Evolutionary conservation across 345 rosid genomes (phyloP).

Genomic region (Populus alba): DNA sequence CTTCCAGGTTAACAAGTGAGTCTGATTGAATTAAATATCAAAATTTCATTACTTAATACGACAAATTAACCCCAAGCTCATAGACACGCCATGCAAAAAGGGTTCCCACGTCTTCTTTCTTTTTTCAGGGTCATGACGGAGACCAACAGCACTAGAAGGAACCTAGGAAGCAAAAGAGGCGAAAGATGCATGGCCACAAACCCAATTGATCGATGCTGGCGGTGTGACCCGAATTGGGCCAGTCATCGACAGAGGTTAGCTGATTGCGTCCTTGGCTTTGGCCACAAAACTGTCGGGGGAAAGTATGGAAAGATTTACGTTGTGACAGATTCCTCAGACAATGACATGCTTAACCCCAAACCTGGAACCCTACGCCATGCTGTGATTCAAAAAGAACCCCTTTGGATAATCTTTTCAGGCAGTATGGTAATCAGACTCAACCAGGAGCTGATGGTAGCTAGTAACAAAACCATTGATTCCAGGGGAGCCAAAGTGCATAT

Average conservation of each 20-base stretch:
- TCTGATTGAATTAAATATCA: not conserved
- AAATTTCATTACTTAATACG: not conserved
- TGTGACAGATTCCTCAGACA: slow-evolving; percentile 60
- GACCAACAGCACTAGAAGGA: slow-evolving; percentile 52
- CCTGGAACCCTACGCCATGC: slow-evolving; percentile 77
- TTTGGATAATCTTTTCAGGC: slow-evolving; percentile 67
- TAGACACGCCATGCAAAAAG: not conserved
- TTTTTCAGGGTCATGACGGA: slow-evolving; percentile 23
- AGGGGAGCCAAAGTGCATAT: slow-evolving; percentile 64
- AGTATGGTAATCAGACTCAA: slow-evolving; percentile 59
- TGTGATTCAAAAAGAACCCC: slow-evolving; percentile 57
- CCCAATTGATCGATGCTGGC: slow-evolving; percentile 87
- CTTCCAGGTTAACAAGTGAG: slow-evolving; percentile 41
- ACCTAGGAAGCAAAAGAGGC: slow-evolving; percentile 14
- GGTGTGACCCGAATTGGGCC: slow-evolving; percentile 67
- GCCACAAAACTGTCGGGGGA: slow-evolving; percentile 59
- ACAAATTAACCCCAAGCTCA: not conserved
- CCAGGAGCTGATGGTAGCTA: slow-evolving; percentile 59
- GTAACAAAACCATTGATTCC: slow-evolving; percentile 78
- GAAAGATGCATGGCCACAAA: slow-evolving; percentile 56
- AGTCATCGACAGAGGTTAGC: slow-evolving; percentile 50
- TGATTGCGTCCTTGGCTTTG: slow-evolving; percentile 66
- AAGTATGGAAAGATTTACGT: slow-evolving; percentile 48
- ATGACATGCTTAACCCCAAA: slow-evolving; percentile 55
- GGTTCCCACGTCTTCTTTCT: not conserved